Base-by-base conservation (phyloP, 148 eudicot genomes). In the Selenicereus undatus region DNA sequence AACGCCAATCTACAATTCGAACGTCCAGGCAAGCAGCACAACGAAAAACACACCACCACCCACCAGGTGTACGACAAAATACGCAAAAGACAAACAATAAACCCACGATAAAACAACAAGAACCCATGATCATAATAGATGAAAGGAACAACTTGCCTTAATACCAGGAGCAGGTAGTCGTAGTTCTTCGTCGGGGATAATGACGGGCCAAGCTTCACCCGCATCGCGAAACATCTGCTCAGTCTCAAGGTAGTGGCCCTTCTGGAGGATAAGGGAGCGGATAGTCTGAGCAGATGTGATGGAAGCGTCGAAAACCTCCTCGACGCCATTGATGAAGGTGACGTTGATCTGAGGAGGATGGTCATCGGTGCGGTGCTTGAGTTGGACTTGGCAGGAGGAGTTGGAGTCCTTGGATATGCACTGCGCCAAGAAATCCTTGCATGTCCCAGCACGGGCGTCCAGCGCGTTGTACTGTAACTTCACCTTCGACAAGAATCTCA, bases 181-280 rank as follows among this genome's bases (percentile, higher is more conserved):
- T 30, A 95, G 85, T 85, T 95, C 97, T 4, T 87, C 90, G 2
- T 84, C 89, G 2, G 98, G 97, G 43, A 95, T 91, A 51, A 90
- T 10, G 35, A 95, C 97, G 12, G 98, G 98, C 97, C 98, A 95
- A 43, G 83, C 56, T 85, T 95, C 97, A 1, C 97, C 97, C 10
- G 94, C 98, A 24, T 95, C 98, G 11, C 94, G 91, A 77, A 95
- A 95, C 97, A 95, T 93, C 81, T 92, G 94, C 83, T 95, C 97
- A 3, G 97, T 95, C 87, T 95, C 98, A 27, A 93, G 92, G 48
- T 58, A 78, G 89, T 76, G 89, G 27, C 97, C 98, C 89, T 92
- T 94, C 2, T 90, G 91, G 1, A 95, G 92, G 22, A 95, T 95
- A 76, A 90, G 84, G n/a, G 83, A 76, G 4, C 98, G 84, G 76